phyloP scores from a whole-genome alignment of 148 eudicot species.

The Amaranthus cruentus region DNA sequence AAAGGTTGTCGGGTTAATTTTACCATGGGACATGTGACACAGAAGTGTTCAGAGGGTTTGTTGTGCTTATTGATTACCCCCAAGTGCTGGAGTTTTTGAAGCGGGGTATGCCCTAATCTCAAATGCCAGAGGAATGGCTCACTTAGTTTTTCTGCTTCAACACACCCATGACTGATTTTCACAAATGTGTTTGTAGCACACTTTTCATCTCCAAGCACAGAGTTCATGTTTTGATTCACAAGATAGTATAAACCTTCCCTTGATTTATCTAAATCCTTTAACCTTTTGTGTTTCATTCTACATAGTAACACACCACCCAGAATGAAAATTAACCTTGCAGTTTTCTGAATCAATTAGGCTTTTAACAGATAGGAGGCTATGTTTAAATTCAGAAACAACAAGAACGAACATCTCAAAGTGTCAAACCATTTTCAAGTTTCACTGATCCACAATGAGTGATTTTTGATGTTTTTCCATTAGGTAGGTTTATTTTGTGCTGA shows the following conservation, averaged over 20 bases:
- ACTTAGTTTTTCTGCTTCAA: too few species aligned
- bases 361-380: not conserved
- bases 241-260: not conserved
- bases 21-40: not conserved
- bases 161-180: too few species aligned
- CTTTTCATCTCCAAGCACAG: too few species aligned
- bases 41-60: not conserved
- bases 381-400: not conserved
- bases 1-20: not conserved
- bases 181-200: too few species aligned
- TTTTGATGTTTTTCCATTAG: not conserved
- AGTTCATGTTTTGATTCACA: too few species aligned
- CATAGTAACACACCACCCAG: not conserved
- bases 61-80: too few species aligned
- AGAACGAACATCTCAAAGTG: not conserved
- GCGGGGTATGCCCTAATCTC: too few species aligned
- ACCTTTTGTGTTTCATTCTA: not conserved
- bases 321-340: not conserved
- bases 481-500: not conserved
- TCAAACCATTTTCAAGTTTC: not conserved
- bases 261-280: not conserved
- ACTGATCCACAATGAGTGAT: not conserved
- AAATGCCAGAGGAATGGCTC: too few species aligned
- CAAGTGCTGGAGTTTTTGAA: too few species aligned
- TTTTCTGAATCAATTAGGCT: not conserved